Conservation (phyloP, 106 monocot species). For the Chionographis japonica region DNA sequence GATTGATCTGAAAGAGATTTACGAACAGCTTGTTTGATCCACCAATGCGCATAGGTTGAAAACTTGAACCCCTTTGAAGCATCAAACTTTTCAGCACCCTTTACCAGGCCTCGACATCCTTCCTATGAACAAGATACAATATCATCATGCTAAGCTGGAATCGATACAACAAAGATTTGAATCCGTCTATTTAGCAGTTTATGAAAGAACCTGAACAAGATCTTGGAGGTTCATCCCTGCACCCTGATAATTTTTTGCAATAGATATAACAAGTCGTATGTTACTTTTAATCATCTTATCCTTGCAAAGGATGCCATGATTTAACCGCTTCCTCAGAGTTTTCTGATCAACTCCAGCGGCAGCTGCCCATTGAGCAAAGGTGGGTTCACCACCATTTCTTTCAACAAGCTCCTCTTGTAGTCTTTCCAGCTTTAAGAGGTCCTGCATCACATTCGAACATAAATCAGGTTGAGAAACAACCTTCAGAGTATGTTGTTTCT, state of each 20-base stretch:
- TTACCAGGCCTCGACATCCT: slow-evolving; percentile 86
- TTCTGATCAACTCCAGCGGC: slow-evolving; percentile 66
- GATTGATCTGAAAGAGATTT: slow-evolving; percentile 87
- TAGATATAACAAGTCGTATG: slow-evolving; percentile 93
- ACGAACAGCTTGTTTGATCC: slow-evolving; percentile 96
- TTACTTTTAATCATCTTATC: slow-evolving; percentile 96
- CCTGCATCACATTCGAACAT: slow-evolving; percentile 24
- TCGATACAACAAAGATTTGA: background rate
- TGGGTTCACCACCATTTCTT: slow-evolving; percentile 61
- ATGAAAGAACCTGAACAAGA: slow-evolving; percentile 86
- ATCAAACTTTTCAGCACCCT: slow-evolving; percentile 96
- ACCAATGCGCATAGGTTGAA: slow-evolving; percentile 98
- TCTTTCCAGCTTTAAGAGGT: slow-evolving; percentile 62
- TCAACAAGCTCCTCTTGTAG: slow-evolving; percentile 58
- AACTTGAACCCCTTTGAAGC: slow-evolving; percentile 98
- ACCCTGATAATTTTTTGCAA: slow-evolving; percentile 84
- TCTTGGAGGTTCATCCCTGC: slow-evolving; percentile 85
- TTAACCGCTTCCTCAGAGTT: slow-evolving; percentile 59
- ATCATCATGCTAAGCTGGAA: slow-evolving; percentile 9
- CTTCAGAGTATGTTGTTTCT: too few species aligned
- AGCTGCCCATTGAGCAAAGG: slow-evolving; percentile 80
- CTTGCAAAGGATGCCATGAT: slow-evolving; percentile 69
- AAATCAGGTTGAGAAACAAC: too few species aligned
- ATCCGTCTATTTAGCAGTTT: too few species aligned
- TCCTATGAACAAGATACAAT: slow-evolving; percentile 42